Evolutionary conservation across 169 alveolate genomes (phyloP), one percentile per base, ranked within the genome.

Genomic region (Eimeria maxima): DNA sequence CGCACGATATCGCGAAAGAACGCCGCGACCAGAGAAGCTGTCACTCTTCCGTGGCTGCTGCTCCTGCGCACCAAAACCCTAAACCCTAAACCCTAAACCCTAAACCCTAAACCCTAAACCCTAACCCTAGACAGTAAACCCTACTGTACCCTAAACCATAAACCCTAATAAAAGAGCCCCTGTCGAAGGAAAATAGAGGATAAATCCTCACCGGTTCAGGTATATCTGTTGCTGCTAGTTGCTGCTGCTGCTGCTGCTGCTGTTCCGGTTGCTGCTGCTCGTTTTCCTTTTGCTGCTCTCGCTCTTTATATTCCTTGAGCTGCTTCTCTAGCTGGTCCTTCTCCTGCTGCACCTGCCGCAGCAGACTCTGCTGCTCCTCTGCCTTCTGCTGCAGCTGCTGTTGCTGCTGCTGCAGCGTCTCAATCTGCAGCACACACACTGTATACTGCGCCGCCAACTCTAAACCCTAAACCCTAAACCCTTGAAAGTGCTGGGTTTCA

Each of bases 21-120:
- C 89, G 42, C 89, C 65, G 33, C 45, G 47, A 24, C 65, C 65
- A 6, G 44, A 33, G 67, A 78, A 27, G 89, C 53, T 27, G 18
- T 38, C 86, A 44, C 6, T 24, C 42, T 4, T 74, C 42, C 29
- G 60, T 20, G 11, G 89, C 89, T 38, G 89, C 89, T 78, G 65
- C 65, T 33, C 57, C 57, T 50, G 57, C 57, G 11, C 57, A 50
- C 18, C 57, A 50, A 50, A 50, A 27, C 84, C 7, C 53, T 73
- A 73, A 73, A 73, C 84, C 84, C 84, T 73, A 73, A 73, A 73
- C 84, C 84, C 84, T 73, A 73, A 73, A 73, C 84, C 84, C 84
- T 73, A 73, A 73, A 73, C 84, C 84, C 84, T 38, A 73, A 73
- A 73, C 22, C 84, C 53, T 73, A 38, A 16, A 29, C 55, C 24